phyloP scores from a whole-genome alignment of 2,329 filamentous ascomycete species.

The Beauveria sp. region DNA sequence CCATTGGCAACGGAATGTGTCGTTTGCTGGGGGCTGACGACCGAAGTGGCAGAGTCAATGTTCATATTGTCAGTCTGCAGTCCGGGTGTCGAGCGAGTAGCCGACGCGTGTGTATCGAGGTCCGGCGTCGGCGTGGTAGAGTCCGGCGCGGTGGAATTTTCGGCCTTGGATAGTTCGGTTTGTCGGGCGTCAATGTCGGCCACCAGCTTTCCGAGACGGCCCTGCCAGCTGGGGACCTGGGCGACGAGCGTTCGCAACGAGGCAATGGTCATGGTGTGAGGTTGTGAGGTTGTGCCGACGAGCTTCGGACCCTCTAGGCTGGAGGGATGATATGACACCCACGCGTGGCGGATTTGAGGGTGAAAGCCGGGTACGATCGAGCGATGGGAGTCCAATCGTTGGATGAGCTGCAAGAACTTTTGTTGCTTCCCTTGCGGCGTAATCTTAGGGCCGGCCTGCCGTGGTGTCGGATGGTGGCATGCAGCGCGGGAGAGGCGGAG shows the following conservation, averaged over 20 bases:
- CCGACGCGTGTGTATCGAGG: background rate
- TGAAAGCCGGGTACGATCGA: background rate
- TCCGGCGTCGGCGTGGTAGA: slow-evolving; percentile 8
- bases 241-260: slow-evolving; percentile 45
- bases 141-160: slow-evolving; percentile 14
- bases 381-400: background rate
- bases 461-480: background rate
- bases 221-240: slow-evolving; percentile 54
- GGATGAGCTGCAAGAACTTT: background rate
- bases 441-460: background rate
- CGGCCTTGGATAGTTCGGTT: slow-evolving; percentile 47
- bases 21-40: background rate
- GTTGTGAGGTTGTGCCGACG: background rate
- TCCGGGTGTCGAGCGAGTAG: background rate
- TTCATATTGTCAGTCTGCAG: slow-evolving; percentile 2
- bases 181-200: slow-evolving; percentile 55
- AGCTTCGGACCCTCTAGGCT: background rate
- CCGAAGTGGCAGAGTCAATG: background rate
- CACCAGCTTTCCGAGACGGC: slow-evolving; percentile 51
- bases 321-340: background rate
- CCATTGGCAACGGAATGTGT: background rate
- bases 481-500: background rate
- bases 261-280: slow-evolving; percentile 39
- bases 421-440: background rate
- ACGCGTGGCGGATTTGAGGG: background rate